phyloP scores from a whole-genome alignment of 164 flowering plant species.

The Annona cherimola region DNA sequence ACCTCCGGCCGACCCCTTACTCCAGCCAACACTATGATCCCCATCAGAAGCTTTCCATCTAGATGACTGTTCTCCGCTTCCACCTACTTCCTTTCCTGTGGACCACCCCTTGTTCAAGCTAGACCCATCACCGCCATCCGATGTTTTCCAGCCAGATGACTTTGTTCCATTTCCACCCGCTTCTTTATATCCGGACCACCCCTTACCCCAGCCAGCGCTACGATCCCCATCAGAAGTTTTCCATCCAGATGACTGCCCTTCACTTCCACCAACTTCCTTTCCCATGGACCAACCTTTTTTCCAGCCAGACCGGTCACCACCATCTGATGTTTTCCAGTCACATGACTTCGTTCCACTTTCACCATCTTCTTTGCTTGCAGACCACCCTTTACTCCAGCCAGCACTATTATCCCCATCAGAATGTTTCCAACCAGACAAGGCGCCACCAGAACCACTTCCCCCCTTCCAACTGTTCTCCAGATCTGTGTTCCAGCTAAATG shows the following conservation, averaged over 20 bases:
- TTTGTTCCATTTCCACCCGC: neutral
- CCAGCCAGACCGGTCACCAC: slow-evolving; percentile 4
- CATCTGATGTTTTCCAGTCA: slow-evolving; percentile 13
- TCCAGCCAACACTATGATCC: neutral
- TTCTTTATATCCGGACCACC: neutral
- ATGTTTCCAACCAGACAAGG: slow-evolving; percentile 17
- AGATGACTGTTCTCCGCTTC: neutral
- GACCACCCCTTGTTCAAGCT: slow-evolving; percentile 6
- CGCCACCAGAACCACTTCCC: neutral
- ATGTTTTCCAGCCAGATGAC: slow-evolving; percentile 11
- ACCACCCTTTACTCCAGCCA: neutral
- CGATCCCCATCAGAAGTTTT: neutral
- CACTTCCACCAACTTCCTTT: neutral
- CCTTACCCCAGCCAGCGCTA: slow-evolving; percentile 1
- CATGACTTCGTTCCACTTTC: neutral
- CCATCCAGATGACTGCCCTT: neutral
- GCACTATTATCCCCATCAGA: neutral
- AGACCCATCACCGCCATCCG: slow-evolving; percentile 3
- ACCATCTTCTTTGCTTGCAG: neutral
- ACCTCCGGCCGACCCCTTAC: neutral
- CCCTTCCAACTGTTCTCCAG: neutral
- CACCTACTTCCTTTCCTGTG: neutral
- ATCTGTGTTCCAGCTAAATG: slow-evolving; percentile 2
- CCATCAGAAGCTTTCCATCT: neutral
- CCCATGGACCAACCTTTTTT: neutral